Conservation (phyloP, 371 early-diverging fungal species). For the Mucor irregularis region DNA sequence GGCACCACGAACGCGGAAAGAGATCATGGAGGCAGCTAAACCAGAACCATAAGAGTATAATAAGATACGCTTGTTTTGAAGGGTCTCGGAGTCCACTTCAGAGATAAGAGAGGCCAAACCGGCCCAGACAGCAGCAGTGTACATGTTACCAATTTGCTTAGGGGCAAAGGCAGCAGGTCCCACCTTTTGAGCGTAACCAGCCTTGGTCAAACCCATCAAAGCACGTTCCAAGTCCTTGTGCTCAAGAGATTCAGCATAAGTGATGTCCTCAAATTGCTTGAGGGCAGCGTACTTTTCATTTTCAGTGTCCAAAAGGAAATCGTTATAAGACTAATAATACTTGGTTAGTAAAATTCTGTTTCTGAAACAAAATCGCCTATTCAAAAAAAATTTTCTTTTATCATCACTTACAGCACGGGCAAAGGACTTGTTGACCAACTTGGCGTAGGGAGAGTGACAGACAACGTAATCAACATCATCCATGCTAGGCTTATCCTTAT, state of each 20-base stretch:
- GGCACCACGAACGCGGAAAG: conserved; percentile 75
- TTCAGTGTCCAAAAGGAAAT: conserved; percentile 82
- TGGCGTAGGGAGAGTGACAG: conserved; percentile 97
- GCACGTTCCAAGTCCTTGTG: conserved; percentile 90
- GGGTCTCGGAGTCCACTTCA: conserved; percentile 65
- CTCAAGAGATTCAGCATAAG: conserved; percentile 75
- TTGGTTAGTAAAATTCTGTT: not conserved
- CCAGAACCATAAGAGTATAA: conserved; percentile 98
- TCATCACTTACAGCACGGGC: conserved; percentile 65
- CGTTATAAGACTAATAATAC: conserved; percentile 67
- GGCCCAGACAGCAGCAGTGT: conserved; percentile 93
- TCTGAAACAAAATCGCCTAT: not conserved
- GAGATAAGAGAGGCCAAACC: conserved; percentile 85
- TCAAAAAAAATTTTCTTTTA: not conserved
- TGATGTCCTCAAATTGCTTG: conserved; percentile 57
- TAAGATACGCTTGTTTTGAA: conserved; percentile 83
- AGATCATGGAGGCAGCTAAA: conserved; percentile 92
- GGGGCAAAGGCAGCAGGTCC: conserved; percentile 80
- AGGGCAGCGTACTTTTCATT: conserved; percentile 62
- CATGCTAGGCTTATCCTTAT: conserved; percentile 58
- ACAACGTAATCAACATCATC: conserved; percentile 80
- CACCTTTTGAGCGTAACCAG: conserved; percentile 74
- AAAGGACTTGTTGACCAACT: conserved; percentile 94
- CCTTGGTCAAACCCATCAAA: conserved; percentile 80
- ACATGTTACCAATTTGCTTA: conserved; percentile 96